phyloP scores from a whole-genome alignment of 106 monocot genomes.

The Dendrobium catenatum region DNA sequence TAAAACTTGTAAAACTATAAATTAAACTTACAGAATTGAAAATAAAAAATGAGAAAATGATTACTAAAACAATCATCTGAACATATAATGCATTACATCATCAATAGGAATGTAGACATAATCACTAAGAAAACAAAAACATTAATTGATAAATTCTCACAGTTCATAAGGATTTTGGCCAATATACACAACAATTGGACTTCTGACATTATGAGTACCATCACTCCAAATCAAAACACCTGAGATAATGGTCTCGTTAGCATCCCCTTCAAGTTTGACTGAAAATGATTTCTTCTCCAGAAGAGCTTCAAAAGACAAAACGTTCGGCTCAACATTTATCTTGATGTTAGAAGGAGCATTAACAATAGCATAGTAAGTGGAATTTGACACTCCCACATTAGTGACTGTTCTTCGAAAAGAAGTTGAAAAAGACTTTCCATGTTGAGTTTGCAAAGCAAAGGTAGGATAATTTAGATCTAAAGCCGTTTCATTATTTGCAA shows the following conservation, averaged over 20 bases:
- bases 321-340: slow-evolving; percentile 14
- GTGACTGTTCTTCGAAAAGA: slow-evolving; percentile 17
- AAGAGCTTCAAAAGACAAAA: slow-evolving; percentile 11
- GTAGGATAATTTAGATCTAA: slow-evolving; percentile 19
- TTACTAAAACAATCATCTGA: no score
- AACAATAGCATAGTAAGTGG: slow-evolving; percentile 8
- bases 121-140: no score
- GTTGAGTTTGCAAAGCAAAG: slow-evolving; percentile 1
- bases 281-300: slow-evolving; percentile 16
- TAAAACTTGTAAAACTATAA: no score
- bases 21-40: no score
- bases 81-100: no score
- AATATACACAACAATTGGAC: slow-evolving; percentile 32
- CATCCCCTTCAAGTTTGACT: slow-evolving; percentile 14
- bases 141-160: not conserved
- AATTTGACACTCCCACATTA: slow-evolving; percentile 13
- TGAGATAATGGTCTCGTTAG: not conserved
- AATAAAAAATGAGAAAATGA: no score
- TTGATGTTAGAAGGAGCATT: not conserved
- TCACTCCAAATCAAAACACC: slow-evolving; percentile 35
- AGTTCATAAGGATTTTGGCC: not conserved
- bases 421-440: not conserved
- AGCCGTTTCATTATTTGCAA: not conserved
- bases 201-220: slow-evolving; percentile 28
- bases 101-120: no score